Evolutionary conservation across 1,284 basidiomycete species (phyloP).

Genomic region (Marasmius sp.): DNA sequence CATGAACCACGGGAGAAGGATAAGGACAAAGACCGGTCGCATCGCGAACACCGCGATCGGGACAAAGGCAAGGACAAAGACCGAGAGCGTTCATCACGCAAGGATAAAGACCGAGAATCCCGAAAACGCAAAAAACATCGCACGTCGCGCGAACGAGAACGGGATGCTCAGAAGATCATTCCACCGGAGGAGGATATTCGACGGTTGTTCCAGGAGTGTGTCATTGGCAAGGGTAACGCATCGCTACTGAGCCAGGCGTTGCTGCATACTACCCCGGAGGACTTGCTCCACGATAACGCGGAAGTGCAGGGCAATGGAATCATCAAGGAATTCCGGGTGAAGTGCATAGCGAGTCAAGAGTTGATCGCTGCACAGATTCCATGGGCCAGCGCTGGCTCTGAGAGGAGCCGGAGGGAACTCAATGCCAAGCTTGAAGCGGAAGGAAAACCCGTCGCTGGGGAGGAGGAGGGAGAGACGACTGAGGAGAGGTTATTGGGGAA

Average conservation of each 20-base stretch:
- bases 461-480: constrained; percentile 38
- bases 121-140: constrained; percentile 24
- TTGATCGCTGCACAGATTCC: constrained; percentile 73
- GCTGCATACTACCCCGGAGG: constrained; percentile 62
- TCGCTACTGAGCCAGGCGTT: constrained; percentile 64
- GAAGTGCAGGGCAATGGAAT: constrained; percentile 35
- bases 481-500: constrained; percentile 66
- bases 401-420: constrained; percentile 38
- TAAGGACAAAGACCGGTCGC: constrained; percentile 2
- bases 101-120: not conserved
- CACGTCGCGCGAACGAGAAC: constrained; percentile 26
- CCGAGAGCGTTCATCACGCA: not conserved
- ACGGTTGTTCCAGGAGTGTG: constrained; percentile 76
- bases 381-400: constrained; percentile 77
- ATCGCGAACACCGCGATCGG: not conserved
- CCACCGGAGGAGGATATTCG: constrained; percentile 76
- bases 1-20: not conserved
- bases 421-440: constrained; percentile 7
- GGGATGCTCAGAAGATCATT: constrained; percentile 46
- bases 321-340: constrained; percentile 74
- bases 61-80: not conserved
- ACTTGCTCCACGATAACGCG: constrained; percentile 41
- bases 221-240: constrained; percentile 73
- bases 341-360: constrained; percentile 72
- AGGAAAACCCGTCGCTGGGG: constrained; percentile 14